Evolutionary conservation across 2,329 filamentous ascomycete species (phyloP), one percentile per base, ranked within the genome.

Genomic region (Fusarium torulosum): DNA sequence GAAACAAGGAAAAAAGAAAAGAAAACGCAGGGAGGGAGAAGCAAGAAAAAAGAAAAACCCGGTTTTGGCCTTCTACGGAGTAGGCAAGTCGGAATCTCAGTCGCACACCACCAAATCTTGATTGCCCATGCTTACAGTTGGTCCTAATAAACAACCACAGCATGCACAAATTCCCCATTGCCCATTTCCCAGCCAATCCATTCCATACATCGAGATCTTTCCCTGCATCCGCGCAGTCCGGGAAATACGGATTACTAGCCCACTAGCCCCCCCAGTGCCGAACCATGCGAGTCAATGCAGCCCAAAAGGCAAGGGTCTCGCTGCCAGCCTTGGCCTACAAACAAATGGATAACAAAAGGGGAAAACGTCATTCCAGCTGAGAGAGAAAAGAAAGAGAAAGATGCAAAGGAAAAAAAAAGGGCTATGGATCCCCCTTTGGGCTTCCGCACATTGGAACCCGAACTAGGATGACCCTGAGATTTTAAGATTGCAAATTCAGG

Each of bases 381-480:
- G 6, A 29, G 27, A 29, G 27, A 29, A 25, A 25, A 29, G 3
- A 29, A 10, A 13, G 27, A 29, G 27, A 29, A 13, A 29, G 27
- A 29, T 10, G 10, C 3, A 27, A 29, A 13, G 4, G 11, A 29
- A 29, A 29, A 29, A 29, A 29, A 29, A 29, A 29, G 27, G 27
- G 23, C 6, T 19, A 21, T 35, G 51, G 41, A 46, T 15, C 4
- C 35, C 25, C 58, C 53, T 45, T 67, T 67, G 59, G 64, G 63
- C 49, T 63, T 23, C 31, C 31, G 19, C 29, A 7, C 33, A 31
- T 67, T 61, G 65, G 56, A 60, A 65, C 65, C 65, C 51, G 27
- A n/a, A 56, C 66, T 54, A 40, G 66, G 66, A 65, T 68, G 33
- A 66, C 64, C 60, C 66, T 54, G 60, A 66, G 55, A 66, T 27